Evolutionary conservation across 805 yeast species (phyloP).

Genomic region (Millerozyma miso): DNA sequence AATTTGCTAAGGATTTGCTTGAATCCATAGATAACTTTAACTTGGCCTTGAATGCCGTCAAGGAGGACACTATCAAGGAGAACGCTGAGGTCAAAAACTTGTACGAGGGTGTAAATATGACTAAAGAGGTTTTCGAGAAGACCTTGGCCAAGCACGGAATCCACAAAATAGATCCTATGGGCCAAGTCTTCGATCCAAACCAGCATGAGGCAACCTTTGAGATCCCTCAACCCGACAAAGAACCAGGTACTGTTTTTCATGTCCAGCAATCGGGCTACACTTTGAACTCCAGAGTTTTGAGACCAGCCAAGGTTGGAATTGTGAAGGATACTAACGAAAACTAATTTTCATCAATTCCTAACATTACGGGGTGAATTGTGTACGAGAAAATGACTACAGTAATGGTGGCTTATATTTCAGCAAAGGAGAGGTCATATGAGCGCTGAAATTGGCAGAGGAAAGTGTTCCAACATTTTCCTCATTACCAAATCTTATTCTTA

Average conservation of each 20-base stretch:
- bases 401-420: background rate
- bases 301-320: slow-evolving; percentile 95
- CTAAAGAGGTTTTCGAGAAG: slow-evolving; percentile 79
- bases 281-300: slow-evolving; percentile 78
- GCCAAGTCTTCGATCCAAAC: slow-evolving; percentile 86
- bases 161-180: slow-evolving; percentile 74
- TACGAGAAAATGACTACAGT: background rate
- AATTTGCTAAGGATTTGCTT: slow-evolving; percentile 83
- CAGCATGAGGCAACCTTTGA: slow-evolving; percentile 91
- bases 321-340: slow-evolving; percentile 49
- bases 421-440: background rate
- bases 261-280: slow-evolving; percentile 90
- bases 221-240: slow-evolving; percentile 79
- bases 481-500: background rate
- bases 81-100: slow-evolving; percentile 67
- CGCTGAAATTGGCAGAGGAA: background rate
- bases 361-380: background rate
- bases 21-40: slow-evolving; percentile 90
- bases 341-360: background rate
- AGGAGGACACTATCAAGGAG: slow-evolving; percentile 53
- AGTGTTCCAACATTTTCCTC: background rate
- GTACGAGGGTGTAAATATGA: slow-evolving; percentile 88
- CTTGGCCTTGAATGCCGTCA: slow-evolving; percentile 74
- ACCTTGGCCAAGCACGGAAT: slow-evolving; percentile 80
- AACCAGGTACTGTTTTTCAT: slow-evolving; percentile 87